phyloP scores from a whole-genome alignment of 345 rosid species.

The Pistacia vera region DNA sequence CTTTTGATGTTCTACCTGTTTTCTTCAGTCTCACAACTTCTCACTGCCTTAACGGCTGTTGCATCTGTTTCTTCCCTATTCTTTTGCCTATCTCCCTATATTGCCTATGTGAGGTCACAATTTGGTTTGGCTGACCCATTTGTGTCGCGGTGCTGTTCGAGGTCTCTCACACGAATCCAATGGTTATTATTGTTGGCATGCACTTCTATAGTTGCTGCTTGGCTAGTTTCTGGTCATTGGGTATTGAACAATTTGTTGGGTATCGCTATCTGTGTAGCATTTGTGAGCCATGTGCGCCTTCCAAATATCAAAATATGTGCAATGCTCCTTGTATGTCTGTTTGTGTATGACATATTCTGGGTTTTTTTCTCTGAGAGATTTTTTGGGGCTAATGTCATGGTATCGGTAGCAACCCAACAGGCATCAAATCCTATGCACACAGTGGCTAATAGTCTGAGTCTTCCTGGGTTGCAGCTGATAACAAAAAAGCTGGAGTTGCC shows the following conservation, averaged over 20 bases:
- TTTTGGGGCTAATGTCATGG: conserved; percentile 99
- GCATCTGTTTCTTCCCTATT: conserved; percentile 91
- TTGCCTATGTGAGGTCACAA: conserved; percentile 55
- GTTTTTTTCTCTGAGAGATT: conserved; percentile 97
- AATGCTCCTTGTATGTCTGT: conserved; percentile 81
- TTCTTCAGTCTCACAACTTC: conserved; percentile 88
- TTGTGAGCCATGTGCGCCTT: conserved; percentile 95
- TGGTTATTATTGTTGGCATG: conserved; percentile 63
- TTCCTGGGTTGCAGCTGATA: conserved; percentile 90
- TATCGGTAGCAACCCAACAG: conserved; percentile 94
- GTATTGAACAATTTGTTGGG: conserved; percentile 89
- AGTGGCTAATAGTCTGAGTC: conserved; percentile 88
- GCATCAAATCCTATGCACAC: conserved; percentile 97
- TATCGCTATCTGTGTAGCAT: conserved; percentile 90
- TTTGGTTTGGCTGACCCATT: conserved; percentile 82
- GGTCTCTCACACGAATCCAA: conserved; percentile 70
- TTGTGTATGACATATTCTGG: conserved; percentile 97
- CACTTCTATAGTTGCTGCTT: conserved; percentile 60
- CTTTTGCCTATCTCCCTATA: conserved; percentile 78
- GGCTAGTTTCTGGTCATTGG: conserved; percentile 98
- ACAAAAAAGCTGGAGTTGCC: conserved; percentile 96
- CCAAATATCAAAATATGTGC: conserved; percentile 95
- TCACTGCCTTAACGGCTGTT: conserved; percentile 84
- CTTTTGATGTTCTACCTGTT: conserved; percentile 94
- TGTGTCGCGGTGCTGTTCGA: conserved; percentile 85